Percentiles rank a stretch among this genome's conserved stretches.
Conservation (phyloP, 495 filamentous ascomycete species). For the Aspergillus heteromorphus region DNA sequence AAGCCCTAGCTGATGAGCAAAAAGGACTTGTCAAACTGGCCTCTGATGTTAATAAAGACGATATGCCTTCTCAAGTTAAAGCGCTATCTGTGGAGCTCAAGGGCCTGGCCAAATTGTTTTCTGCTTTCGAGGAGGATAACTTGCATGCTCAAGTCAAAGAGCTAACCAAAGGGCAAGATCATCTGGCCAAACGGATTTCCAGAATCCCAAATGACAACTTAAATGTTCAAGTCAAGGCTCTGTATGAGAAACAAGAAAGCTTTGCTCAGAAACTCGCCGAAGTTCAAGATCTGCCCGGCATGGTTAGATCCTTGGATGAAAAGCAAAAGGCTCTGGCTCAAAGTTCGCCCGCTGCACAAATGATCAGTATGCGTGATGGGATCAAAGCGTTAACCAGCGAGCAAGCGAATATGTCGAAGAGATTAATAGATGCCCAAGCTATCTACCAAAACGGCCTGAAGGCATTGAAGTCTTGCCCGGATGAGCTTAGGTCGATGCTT, state of each 20-base stretch:
- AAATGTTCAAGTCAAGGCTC: neutral
- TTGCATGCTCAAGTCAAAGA: neutral
- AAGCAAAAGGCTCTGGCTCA: neutral
- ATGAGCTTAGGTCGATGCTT: neutral
- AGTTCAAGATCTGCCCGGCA: neutral
- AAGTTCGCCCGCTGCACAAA: too few species aligned
- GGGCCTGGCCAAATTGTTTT: neutral
- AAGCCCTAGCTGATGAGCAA: neutral
- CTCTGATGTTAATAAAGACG: neutral
- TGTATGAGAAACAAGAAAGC: slow-evolving; percentile 2
- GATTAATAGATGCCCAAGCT: neutral
- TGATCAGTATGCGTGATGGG: too few species aligned
- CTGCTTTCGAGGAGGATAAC: neutral
- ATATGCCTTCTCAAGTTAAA: neutral
- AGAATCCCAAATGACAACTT: neutral
- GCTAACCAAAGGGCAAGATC: neutral
- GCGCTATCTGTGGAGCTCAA: neutral
- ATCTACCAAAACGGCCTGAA: neutral
- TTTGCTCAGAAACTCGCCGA: neutral
- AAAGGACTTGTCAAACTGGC: neutral
- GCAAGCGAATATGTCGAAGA: neutral
- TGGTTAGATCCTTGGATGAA: neutral
- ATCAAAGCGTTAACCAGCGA: too few species aligned
- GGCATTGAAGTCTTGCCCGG: neutral
- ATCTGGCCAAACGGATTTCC: neutral